Base-by-base conservation (phyloP, 23 red algal species). In the Chondrus crispus region DNA sequence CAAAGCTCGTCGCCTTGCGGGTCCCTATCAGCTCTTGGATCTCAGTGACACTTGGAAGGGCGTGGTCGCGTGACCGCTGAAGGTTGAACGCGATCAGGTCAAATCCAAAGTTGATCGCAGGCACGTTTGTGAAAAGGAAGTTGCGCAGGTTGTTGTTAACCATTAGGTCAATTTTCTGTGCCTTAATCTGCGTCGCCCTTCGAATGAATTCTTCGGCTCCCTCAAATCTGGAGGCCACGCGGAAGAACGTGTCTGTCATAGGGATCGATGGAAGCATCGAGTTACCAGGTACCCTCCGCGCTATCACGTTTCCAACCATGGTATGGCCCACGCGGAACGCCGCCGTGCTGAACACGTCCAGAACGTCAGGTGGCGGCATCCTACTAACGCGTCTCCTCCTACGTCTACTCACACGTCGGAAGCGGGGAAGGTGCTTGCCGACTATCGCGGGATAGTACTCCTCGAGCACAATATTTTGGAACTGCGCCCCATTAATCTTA, bases 251-350 rank as follows among this genome's bases (percentile, higher is more conserved):
- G 73, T 5, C 13, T 28, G 42, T 38, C 35, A 79, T 28, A 28
- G 37, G 73, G 6, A 79, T 38, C 1, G 45, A 5, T 13, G 68
- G 32, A 5, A 93, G 78, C 4, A 40, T 36, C 13, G 33, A 29
- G 11, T 64, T 79, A 26, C 37, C 32, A 4, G 89, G n/a, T 2
- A 62, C 89, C 7, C 50, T 51, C 0, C 89, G 62, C 16, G 30
- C 73, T 11, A 93, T 46, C 8, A 40, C 62, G 41, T 81, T 81
- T n/a, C 79, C 79, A 10, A 93, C 62, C 62, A 93, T 82, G 3
- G 89, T 93, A 53, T 93, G 89, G 37, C 89, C 89, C 2, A 93
- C 51, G 1, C 89, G 78, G 62, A 71, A 93, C 1, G 72, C 89
- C 29, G 89, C 89, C 12, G 89, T 93, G 22, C 77, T 70, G 80